Base-by-base conservation (phyloP, 768 basidiomycete species). In the Asterophora parasitica region DNA sequence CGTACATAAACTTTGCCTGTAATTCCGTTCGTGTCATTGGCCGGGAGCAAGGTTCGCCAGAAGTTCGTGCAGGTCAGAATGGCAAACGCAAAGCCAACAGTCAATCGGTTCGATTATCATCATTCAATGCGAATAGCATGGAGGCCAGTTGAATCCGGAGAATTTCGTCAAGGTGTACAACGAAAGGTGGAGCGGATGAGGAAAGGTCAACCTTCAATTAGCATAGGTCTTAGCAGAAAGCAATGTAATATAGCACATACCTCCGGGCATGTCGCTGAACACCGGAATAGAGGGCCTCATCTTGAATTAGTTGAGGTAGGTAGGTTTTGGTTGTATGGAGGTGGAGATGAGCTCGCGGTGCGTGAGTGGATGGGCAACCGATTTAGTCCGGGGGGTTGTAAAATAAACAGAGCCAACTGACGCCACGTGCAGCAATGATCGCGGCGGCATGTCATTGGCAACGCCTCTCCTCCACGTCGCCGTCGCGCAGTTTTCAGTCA, bases 1-100 rank as follows among this genome's bases (percentile, higher is more conserved):
- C 89, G 79, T 74, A 92, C 90, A 68, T 82, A 93, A 72, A 75
- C 76, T 73, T 87, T 88, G 70, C 79, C 91, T 92, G 54, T 31
- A 44, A 26, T 41, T 19, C 30, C 30, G 12, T 31, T 31, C 30
- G 8, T 9, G 12, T 12, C 4, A 31, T 31, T 23, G 23, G 23
- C 23, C 23, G 6, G 12, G 30, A 31, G 8, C 12, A 3, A 12
- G 12, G 30, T 31, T 31, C 12, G 30, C 8, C 4, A 12, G 9
- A 9, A 31, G 28, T 31, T 31, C 9, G 8, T 3, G 30, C 8
- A 31, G 30, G 9, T 12, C 30, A 9, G 30, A 31, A 31, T 30
- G 28, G n/a, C n/a, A n/a, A n/a, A 30, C 5, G 6, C 28, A 10
- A 30, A 30, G 28, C 10, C 10, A 10, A 10, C 10, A 5, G 8